These are phyloP conservation scores for Sphaerostilbella broomeana DNA, from an alignment of 2,329 filamentous ascomycete genomes.

Conservation along the genomic window DNA sequence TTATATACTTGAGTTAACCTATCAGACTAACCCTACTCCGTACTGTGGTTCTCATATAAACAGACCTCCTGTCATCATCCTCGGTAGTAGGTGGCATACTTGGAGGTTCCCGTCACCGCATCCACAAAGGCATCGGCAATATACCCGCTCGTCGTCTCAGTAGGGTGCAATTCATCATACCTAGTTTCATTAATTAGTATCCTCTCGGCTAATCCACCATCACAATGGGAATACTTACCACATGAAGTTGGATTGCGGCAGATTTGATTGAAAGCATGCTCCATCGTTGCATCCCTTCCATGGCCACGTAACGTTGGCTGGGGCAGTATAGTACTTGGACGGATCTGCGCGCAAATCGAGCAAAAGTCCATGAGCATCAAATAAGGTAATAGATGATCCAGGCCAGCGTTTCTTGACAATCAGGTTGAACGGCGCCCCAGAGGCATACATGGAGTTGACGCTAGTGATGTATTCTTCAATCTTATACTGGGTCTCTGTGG, in stretches of 20 bases:
- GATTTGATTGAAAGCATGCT: conserved; percentile 7
- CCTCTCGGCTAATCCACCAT: background rate
- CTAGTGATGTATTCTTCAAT: conserved; percentile 40
- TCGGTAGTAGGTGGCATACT: conserved; percentile 31
- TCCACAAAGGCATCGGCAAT: conserved; percentile 37
- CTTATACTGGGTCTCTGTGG: conserved; percentile 39
- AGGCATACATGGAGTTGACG: conserved; percentile 44
- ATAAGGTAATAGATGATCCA: conserved; percentile 56
- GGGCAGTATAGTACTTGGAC: conserved; percentile 52
- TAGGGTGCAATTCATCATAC: conserved; percentile 66
- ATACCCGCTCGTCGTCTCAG: conserved; percentile 48
- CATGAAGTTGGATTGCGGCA: conserved; percentile 49
- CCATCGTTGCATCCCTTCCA: conserved; percentile 8
- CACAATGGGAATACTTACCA: conserved; percentile 42
- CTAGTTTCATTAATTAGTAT: conserved; percentile 17
- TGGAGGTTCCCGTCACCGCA: conserved; percentile 33
- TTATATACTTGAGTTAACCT: no score
- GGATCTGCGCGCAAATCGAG: conserved; percentile 60
- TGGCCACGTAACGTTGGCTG: conserved; percentile 40
- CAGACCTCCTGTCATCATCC: background rate
- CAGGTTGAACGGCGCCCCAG: conserved; percentile 42
- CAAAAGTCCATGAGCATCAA: conserved; percentile 60
- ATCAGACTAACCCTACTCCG: no score
- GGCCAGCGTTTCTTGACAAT: conserved; percentile 43
- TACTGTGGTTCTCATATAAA: background rate